Evolutionary conservation across 148 eudicot genomes (phyloP).

Genomic region (Vaccinium vitisidaea): DNA sequence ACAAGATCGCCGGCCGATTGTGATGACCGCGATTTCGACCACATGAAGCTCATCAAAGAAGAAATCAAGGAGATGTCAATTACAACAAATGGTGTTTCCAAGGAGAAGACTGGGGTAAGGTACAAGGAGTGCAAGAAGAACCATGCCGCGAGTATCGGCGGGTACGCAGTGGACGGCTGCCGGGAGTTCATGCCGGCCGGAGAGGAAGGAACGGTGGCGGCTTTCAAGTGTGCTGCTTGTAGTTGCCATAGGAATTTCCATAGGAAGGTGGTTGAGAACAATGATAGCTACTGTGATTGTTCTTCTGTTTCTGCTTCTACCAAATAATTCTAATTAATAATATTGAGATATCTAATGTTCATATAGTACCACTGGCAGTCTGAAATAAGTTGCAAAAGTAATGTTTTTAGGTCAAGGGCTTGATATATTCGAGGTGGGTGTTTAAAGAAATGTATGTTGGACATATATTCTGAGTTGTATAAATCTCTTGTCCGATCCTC

Average conservation of each 20-base stretch:
- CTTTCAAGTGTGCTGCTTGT: constrained; percentile 37
- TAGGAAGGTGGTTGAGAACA: constrained; percentile 2
- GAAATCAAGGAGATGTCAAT: not conserved
- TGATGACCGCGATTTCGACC: not conserved
- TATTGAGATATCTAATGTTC: not conserved
- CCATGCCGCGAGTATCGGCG: constrained; percentile 42
- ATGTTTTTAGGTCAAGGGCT: not conserved
- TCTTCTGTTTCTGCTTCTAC: constrained; percentile 1
- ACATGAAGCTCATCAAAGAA: not conserved
- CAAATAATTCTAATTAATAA: not conserved
- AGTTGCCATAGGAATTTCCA: constrained; percentile 39
- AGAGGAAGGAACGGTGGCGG: constrained; percentile 27
- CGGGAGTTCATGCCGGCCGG: constrained; percentile 44
- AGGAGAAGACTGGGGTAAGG: not conserved
- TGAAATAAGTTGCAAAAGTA: not conserved
- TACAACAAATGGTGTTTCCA: not conserved
- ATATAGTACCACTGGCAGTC: not conserved
- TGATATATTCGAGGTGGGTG: not conserved
- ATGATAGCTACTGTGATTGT: constrained; percentile 14
- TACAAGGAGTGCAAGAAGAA: constrained; percentile 41
- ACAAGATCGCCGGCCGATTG: not conserved
- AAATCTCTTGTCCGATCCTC: not conserved
- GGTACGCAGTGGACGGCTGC: constrained; percentile 40
- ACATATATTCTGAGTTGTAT: not conserved
- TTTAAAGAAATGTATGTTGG: not conserved